These are phyloP conservation scores for Pharus latifolius DNA, from an alignment of 176 grass and related monocot species.

Conservation along the genomic window DNA sequence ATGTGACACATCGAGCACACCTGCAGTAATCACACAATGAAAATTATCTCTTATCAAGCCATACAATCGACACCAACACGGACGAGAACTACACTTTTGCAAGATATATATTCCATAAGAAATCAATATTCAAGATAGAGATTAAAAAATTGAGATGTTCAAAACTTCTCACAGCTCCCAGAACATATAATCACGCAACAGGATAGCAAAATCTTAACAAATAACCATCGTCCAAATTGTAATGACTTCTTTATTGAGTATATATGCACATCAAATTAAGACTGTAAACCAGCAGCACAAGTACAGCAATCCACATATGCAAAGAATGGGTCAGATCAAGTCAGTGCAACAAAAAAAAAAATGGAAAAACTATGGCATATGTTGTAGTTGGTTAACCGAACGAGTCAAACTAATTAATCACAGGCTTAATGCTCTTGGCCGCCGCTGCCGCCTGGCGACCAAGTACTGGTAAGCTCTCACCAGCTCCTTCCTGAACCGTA, in stretches of 20 bases:
- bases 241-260: slow-evolving; percentile 14
- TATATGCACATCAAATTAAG: slow-evolving; percentile 23
- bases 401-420: neutral
- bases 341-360: slow-evolving; percentile 6
- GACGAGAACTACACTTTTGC: too few species aligned
- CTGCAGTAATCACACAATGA: too few species aligned
- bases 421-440: neutral
- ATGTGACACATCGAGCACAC: too few species aligned
- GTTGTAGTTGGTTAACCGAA: neutral
- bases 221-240: too few species aligned
- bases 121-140: too few species aligned
- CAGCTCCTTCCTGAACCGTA: slow-evolving; percentile 42
- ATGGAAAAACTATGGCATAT: neutral
- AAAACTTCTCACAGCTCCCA: too few species aligned
- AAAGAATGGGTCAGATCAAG: slow-evolving; percentile 47
- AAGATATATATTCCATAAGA: too few species aligned
- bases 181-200: too few species aligned
- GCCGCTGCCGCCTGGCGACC: slow-evolving; percentile 2
- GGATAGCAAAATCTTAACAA: too few species aligned
- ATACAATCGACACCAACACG: too few species aligned
- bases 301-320: slow-evolving; percentile 21
- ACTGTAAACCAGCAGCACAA: neutral
- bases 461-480: slow-evolving; percentile 41
- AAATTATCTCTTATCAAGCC: too few species aligned
- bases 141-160: too few species aligned